Evolutionary conservation across 2,329 filamentous ascomycete genomes (phyloP).

Genomic region (Alternaria arbusti): DNA sequence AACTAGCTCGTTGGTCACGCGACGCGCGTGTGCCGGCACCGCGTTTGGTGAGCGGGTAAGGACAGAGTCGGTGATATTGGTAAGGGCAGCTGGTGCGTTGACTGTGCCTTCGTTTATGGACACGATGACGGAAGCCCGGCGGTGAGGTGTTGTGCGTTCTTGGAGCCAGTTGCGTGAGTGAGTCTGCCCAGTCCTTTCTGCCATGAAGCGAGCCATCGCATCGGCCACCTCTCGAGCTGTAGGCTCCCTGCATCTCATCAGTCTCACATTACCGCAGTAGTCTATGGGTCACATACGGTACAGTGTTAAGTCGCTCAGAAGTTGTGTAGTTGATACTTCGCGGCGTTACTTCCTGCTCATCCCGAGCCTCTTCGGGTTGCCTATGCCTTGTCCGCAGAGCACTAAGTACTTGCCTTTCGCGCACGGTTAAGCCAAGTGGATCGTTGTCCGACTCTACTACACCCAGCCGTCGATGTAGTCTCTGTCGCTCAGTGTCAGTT

Average conservation of each 20-base stretch:
- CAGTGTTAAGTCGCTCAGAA: slow-evolving; percentile 24
- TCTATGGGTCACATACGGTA: slow-evolving; percentile 28
- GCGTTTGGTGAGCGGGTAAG: slow-evolving; percentile 41
- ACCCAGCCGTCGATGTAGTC: slow-evolving; percentile 44
- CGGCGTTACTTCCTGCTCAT: slow-evolving; percentile 43
- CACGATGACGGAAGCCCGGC: slow-evolving; percentile 51
- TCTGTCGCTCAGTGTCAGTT: slow-evolving; percentile 43
- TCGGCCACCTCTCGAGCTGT: slow-evolving; percentile 28
- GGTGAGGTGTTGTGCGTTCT: slow-evolving; percentile 41
- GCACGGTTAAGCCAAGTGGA: slow-evolving; percentile 53
- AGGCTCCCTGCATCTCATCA: slow-evolving; percentile 16
- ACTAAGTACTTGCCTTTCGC: slow-evolving; percentile 56
- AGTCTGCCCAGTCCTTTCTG: slow-evolving; percentile 19
- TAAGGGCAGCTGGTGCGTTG: slow-evolving; percentile 24
- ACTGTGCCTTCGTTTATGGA: slow-evolving; percentile 38
- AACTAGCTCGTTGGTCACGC: slow-evolving; percentile 37
- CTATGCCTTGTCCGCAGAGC: slow-evolving; percentile 51
- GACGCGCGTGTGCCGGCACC: slow-evolving; percentile 41
- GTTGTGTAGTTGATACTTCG: slow-evolving; percentile 54
- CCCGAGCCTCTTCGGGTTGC: slow-evolving; percentile 51
- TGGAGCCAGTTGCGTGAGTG: slow-evolving; percentile 26
- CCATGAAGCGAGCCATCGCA: slow-evolving; percentile 30
- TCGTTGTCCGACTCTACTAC: slow-evolving; percentile 52
- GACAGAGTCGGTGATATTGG: slow-evolving; percentile 38
- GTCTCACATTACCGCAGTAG: slow-evolving; percentile 9